Evolutionary conservation across 345 rosid species (phyloP).

Genomic region (Microcos paniculata): DNA sequence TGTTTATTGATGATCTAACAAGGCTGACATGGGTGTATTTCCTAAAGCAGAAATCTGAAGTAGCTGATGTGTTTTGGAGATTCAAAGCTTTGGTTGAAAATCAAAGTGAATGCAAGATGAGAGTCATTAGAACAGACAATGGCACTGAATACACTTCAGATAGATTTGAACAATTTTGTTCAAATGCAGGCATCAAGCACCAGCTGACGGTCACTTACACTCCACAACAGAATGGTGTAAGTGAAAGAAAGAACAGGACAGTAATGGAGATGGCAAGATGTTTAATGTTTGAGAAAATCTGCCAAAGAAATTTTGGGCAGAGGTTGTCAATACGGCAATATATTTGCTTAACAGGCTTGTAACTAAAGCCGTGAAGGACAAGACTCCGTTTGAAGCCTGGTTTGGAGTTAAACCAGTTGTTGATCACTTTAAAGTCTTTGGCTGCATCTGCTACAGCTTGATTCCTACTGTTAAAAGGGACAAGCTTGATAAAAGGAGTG

Average conservation of each 20-base stretch:
- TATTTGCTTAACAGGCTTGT: background rate
- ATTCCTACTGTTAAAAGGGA: background rate
- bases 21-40: too few species aligned
- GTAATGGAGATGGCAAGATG: background rate
- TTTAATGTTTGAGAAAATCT: background rate
- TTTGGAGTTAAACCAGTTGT: background rate
- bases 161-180: too few species aligned
- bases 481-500: background rate
- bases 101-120: too few species aligned
- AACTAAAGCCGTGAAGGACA: background rate
- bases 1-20: too few species aligned
- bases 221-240: background rate
- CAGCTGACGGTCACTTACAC: too few species aligned
- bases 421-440: background rate
- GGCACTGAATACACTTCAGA: too few species aligned
- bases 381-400: constrained; percentile 13
- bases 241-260: background rate
- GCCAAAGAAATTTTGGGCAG: background rate
- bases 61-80: too few species aligned
- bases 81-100: too few species aligned
- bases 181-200: too few species aligned
- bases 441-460: background rate
- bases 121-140: too few species aligned
- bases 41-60: too few species aligned
- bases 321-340: background rate